phyloP scores from a whole-genome alignment of 306 rosid genomes.

The Mimosa pudica region DNA sequence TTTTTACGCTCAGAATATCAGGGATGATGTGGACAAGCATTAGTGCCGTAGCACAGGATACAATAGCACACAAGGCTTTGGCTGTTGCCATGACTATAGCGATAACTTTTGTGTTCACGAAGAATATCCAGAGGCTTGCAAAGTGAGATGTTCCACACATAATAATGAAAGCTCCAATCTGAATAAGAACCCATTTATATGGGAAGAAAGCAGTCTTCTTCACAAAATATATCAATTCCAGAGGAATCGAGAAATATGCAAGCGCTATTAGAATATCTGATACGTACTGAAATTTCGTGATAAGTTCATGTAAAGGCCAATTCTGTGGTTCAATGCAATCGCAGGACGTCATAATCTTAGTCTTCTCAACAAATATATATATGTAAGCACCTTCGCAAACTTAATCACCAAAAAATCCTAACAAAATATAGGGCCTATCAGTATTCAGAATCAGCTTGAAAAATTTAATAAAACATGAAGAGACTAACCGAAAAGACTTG shows the following conservation, averaged over 20 bases:
- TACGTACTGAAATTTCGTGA: conserved; percentile 83
- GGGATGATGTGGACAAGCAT: conserved; percentile 97
- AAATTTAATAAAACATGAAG: conserved; percentile 26
- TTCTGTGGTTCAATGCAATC: conserved; percentile 71
- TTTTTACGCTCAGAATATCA: conserved; percentile 78
- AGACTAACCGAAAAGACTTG: neutral
- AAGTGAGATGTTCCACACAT: conserved; percentile 95
- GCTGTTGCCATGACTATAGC: conserved; percentile 76
- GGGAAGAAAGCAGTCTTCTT: conserved; percentile 86
- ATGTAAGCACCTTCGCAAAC: conserved; percentile 35
- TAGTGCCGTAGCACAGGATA: conserved; percentile 86
- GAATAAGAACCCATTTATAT: conserved; percentile 94
- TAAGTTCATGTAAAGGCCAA: conserved; percentile 77
- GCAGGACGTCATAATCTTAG: conserved; percentile 69
- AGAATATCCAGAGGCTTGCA: conserved; percentile 81
- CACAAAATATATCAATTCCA: conserved; percentile 88
- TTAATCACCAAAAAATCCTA: conserved; percentile 11
- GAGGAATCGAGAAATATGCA: conserved; percentile 89
- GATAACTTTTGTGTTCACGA: conserved; percentile 67
- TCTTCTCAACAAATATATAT: conserved; percentile 48
- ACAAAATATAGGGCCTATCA: neutral
- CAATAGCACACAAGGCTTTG: conserved; percentile 76
- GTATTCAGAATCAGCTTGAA: conserved; percentile 2
- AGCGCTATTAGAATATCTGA: conserved; percentile 81
- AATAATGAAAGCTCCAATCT: conserved; percentile 90